Evolutionary conservation across 108 stramenopile genomes (phyloP), one percentile per base, ranked within the genome.

Genomic region (Asterionellopsis glacialis): DNA sequence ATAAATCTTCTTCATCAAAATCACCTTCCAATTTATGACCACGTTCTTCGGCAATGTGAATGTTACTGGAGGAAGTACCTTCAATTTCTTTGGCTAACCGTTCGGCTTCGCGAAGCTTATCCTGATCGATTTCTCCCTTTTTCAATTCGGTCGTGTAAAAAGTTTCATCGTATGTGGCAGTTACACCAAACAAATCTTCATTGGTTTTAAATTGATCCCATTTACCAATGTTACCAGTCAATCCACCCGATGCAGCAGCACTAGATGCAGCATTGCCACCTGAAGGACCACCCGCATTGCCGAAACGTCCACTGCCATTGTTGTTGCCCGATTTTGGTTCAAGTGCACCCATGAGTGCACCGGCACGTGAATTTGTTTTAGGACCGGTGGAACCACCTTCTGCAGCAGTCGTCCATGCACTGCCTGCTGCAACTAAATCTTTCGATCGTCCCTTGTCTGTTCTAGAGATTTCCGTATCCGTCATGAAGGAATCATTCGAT

Each of bases 201-300:
- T 96, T 96, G 38, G 90, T 92, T 58, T 85, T 68, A 68, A 96
- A 96, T 65, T 96, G 93, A 82, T 89, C 88, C 93, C 93, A 94
- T 23, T 70, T 59, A 40, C 89, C 93, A 63, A 87, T 89, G 44
- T 61, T 58, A 57, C 83, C 88, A 33, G 72, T 50, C 45, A 81
- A 61, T 21, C 42, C 61, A 52, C 70, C 78, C 0, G 28, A 12
- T 26, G 57, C 65, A 11, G 54, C 68, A 45, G 67, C 61, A 52
- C 67, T 75, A 0, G 28, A 12, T 26, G 57, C 65, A 10, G 54
- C 72, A 28, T 27, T 44, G 55, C 27, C 33, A 4, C 55, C 58
- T 13, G 42, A 50, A 23, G 51, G 55, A 41, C 33, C 57, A n/a
- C 40, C 16, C 51, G 53, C 25, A 41, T 57, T 55, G 11, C 15